Evolutionary conservation across 139 green algal genomes (phyloP).

Genomic region (Astrephomene gubernaculifera): DNA sequence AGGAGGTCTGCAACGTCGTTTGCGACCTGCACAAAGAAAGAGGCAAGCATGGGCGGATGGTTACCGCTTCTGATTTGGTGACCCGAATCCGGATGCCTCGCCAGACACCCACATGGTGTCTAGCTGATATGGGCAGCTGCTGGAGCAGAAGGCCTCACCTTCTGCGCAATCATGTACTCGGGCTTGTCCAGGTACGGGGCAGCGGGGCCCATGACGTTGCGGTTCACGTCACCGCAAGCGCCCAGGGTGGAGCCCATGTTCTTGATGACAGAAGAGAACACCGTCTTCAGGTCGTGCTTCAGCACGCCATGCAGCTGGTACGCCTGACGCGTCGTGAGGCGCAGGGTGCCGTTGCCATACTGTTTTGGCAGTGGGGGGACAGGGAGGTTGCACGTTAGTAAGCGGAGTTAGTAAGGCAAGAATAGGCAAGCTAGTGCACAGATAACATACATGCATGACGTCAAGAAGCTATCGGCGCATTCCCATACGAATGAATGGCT

Average conservation of each 20-base stretch:
- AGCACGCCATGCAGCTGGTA: constrained; percentile 99
- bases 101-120: too few relatives aligned
- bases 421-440: too few relatives aligned
- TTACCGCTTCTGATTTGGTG: too few relatives aligned
- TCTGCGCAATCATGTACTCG: constrained; percentile 90
- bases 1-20: constrained; percentile 84
- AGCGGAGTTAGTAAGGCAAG: too few relatives aligned
- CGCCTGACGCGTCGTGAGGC: constrained; percentile 98
- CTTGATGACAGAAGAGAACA: constrained; percentile 97
- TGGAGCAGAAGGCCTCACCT: constrained; percentile 67
- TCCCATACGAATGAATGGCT: too few relatives aligned
- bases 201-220: constrained; percentile 92
- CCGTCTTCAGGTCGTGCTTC: constrained; percentile 98
- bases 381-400: neutral
- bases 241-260: constrained; percentile 98
- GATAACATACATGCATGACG: too few relatives aligned
- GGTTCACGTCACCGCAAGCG: constrained; percentile 98
- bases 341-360: constrained; percentile 98
- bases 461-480: too few relatives aligned
- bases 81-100: too few relatives aligned
- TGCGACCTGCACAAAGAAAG: constrained; percentile 70
- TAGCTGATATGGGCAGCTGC: too few relatives aligned
- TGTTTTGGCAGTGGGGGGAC: too few relatives aligned
- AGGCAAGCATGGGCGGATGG: too few relatives aligned
- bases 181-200: constrained; percentile 85